These are phyloP conservation scores for Cytospora leucostoma DNA, from an alignment of 2,329 filamentous ascomycete genomes.

Conservation along the genomic window DNA sequence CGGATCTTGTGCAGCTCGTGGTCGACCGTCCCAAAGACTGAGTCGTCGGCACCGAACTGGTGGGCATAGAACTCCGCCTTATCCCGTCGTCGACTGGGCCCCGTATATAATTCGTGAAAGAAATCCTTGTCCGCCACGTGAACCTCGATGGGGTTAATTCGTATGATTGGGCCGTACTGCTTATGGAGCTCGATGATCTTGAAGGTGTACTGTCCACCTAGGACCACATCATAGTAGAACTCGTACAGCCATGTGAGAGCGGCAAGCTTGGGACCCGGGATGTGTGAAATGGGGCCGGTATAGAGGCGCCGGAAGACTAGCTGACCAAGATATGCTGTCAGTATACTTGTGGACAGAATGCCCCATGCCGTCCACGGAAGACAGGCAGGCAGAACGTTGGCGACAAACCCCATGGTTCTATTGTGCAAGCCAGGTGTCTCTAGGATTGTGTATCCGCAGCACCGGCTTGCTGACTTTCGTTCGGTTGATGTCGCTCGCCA, in stretches of 20 bases:
- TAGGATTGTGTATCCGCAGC: too few relatives aligned
- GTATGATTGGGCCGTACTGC: constrained; percentile 41
- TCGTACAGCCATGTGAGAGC: constrained; percentile 44
- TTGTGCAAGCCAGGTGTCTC: too few relatives aligned
- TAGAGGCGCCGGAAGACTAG: constrained; percentile 34
- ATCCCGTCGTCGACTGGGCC: constrained; percentile 35
- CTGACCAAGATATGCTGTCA: not conserved
- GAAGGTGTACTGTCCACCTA: constrained; percentile 46
- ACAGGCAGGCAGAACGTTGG: too few relatives aligned
- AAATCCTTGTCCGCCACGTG: constrained; percentile 43
- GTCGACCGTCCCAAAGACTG: constrained; percentile 37
- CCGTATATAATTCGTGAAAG: constrained; percentile 42
- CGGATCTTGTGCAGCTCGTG: constrained; percentile 45
- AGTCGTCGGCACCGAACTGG: constrained; percentile 34
- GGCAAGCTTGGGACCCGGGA: constrained; percentile 43
- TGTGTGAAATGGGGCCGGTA: constrained; percentile 42
- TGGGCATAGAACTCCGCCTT: constrained; percentile 41
- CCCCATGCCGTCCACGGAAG: too few relatives aligned
- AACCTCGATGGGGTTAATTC: constrained; percentile 41
- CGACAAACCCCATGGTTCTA: not conserved
- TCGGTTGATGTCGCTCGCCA: too few relatives aligned
- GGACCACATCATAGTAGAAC: constrained; percentile 46
- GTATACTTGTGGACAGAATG: too few relatives aligned
- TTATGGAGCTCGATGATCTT: constrained; percentile 45
- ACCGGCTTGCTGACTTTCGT: too few relatives aligned